Evolutionary conservation across 805 yeast genomes (phyloP).

Genomic region (Pichia pseudocactophila): DNA sequence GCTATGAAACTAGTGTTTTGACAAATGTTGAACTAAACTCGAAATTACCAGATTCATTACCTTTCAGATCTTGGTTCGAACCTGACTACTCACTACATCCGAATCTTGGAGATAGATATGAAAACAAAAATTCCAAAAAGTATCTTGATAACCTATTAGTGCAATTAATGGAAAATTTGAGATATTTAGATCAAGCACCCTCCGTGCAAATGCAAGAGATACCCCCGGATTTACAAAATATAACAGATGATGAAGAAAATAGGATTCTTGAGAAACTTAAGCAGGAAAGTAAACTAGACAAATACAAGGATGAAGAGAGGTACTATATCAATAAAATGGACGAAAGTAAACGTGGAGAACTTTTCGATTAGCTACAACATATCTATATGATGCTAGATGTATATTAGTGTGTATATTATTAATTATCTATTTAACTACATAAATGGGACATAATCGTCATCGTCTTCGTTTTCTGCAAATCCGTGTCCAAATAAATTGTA

Average conservation of each 20-base stretch:
- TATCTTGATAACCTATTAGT: conserved; percentile 73
- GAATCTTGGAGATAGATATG: conserved; percentile 64
- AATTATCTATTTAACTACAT: conserved; percentile 2
- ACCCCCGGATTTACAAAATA: conserved; percentile 54
- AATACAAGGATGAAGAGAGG: conserved; percentile 28
- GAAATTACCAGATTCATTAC: conserved; percentile 65
- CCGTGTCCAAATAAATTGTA: conserved; percentile 17
- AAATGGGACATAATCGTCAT: conserved; percentile 31
- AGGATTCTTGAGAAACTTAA: conserved; percentile 27
- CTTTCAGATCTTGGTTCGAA: conserved; percentile 75
- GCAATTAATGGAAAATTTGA: conserved; percentile 69
- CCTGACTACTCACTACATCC: conserved; percentile 92
- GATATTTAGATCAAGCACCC: conserved; percentile 85
- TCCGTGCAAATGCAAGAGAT: conserved; percentile 86
- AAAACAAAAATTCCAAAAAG: conserved; percentile 76
- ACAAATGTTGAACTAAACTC: conserved; percentile 69
- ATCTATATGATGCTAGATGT: not conserved
- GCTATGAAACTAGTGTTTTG: conserved; percentile 87
- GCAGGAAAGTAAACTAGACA: conserved; percentile 29
- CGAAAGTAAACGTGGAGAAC: conserved; percentile 29
- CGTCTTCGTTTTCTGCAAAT: conserved; percentile 19
- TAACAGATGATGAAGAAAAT: conserved; percentile 38
- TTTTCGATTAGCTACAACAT: conserved; percentile 12
- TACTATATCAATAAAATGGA: conserved; percentile 33
- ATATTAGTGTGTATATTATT: not conserved